Base-by-base conservation (phyloP, 768 basidiomycete species). In the Lactarius trivialis region DNA sequence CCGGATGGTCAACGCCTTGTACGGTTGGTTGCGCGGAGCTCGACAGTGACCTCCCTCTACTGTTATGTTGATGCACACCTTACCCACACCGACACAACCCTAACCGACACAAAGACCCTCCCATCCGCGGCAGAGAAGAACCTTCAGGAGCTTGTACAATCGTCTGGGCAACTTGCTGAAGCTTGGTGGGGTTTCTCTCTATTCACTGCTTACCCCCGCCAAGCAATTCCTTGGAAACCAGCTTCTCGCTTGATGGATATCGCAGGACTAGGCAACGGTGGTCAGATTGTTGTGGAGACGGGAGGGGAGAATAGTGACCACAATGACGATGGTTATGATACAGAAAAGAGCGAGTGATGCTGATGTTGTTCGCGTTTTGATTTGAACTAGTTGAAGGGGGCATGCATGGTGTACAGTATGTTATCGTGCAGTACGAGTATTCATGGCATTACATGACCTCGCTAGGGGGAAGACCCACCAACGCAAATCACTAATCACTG, bases 131-230 rank as follows among this genome's bases (percentile, higher is more conserved):
- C 75, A 30, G 73, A 77, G 52, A 65, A 71, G 24, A 75, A 71
- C 19, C 66, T 71, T n/a, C 70, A 77, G 15, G 78, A 81, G 58
- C 70, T 70, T 56, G 69, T 75, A 61, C n/a, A 57, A 55, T 30
- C 55, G 24, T 61, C 65, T 14, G 70, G 65, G 33, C 60, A 60
- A 65, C 50, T 61, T 19, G 60, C 74, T 11, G 73, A 77, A 9
- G 74, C 73, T 30, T 91, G 85, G 79, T 93, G 88, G 85, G 84
- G 82, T 8, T 94, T 95, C 77, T 79, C 76, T 63, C 75, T 95
- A 32, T 76, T 76, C 39, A 79, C 81, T 2, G 80, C 89, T 11
- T 94, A 90, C 68, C 93, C 93, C 4, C 76, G 88, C 56, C 75
- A 74, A 48, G 83, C 84, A 71, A 79, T 89, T 57, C 76, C 76